phyloP scores from a whole-genome alignment of 1,284 basidiomycete species.

The Gymnopus androsaceus region DNA sequence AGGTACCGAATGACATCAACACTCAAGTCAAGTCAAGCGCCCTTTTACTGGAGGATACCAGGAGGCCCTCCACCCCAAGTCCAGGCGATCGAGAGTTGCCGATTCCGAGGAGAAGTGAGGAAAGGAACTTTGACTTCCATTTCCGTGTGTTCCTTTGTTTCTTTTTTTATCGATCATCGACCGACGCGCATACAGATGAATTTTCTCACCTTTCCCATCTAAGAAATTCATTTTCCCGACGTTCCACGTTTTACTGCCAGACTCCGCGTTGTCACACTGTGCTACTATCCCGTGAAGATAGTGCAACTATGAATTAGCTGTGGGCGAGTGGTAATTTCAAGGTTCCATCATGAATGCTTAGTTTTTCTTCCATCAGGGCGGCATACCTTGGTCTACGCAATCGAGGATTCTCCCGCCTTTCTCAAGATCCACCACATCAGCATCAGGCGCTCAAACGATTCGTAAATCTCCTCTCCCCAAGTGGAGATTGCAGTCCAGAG shows the following conservation, averaged over 20 bases:
- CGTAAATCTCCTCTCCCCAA: too few relatives aligned
- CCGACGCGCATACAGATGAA: not conserved
- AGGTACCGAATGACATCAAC: too few relatives aligned
- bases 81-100: not conserved
- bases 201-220: slow-evolving; percentile 1
- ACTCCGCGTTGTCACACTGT: not conserved
- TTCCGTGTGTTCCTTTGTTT: slow-evolving; percentile 4
- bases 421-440: not conserved
- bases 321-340: not conserved
- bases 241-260: not conserved
- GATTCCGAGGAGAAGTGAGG: not conserved
- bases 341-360: not conserved
- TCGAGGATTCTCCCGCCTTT: slow-evolving; percentile 5
- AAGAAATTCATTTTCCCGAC: not conserved
- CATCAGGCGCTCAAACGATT: not conserved
- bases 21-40: too few relatives aligned
- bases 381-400: not conserved
- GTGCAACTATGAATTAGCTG: too few relatives aligned
- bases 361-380: too few relatives aligned
- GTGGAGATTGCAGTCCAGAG: not conserved
- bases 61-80: not conserved
- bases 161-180: slow-evolving; percentile 3
- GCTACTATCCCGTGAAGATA: not conserved
- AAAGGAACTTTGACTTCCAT: not conserved
- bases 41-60: not conserved